Percentiles rank a stretch among this genome's conserved stretches.
phyloP scores from a whole-genome alignment of 1,284 basidiomycete genomes.

The Tilletia walkeri region DNA sequence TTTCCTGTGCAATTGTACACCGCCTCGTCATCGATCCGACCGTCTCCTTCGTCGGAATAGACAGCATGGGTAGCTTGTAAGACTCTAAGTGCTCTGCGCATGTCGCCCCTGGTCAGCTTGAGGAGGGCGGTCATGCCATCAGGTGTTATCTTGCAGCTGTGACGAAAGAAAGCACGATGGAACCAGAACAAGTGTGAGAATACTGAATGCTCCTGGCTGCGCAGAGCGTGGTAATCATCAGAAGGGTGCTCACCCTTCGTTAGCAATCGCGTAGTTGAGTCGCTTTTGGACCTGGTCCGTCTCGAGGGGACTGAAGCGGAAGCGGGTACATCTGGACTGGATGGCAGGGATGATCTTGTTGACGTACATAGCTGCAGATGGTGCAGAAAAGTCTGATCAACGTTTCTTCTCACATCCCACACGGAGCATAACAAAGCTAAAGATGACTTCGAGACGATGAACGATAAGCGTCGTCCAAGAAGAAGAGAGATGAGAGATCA shows the following conservation, averaged over 20 bases:
- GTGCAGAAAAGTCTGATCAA: too few species aligned
- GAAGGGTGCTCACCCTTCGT: slow-evolving; percentile 69
- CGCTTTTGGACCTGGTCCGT: slow-evolving; percentile 80
- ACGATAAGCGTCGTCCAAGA: too few species aligned
- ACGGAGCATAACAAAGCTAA: too few species aligned
- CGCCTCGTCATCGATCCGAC: slow-evolving; percentile 74
- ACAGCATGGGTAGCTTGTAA: slow-evolving; percentile 97
- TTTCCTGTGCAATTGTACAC: slow-evolving; percentile 96
- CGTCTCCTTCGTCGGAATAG: slow-evolving; percentile 64
- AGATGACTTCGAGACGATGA: too few species aligned
- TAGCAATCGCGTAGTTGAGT: slow-evolving; percentile 74
- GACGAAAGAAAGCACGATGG: too few species aligned
- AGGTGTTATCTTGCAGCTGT: slow-evolving; percentile 77
- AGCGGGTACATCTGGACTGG: slow-evolving; percentile 95
- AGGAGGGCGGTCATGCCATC: slow-evolving; percentile 86
- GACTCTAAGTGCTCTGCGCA: slow-evolving; percentile 93
- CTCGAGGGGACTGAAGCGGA: slow-evolving; percentile 86
- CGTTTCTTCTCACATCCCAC: too few species aligned
- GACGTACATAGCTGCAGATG: slow-evolving; percentile 94
- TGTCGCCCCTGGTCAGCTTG: slow-evolving; percentile 91
- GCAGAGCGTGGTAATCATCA: too few species aligned
- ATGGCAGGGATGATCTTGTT: slow-evolving; percentile 99
- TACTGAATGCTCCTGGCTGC: too few species aligned
- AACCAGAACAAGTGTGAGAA: background rate
- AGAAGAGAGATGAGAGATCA: too few species aligned